Evolutionary conservation across 345 rosid species (phyloP).

Genomic region (Camelina laxa): DNA sequence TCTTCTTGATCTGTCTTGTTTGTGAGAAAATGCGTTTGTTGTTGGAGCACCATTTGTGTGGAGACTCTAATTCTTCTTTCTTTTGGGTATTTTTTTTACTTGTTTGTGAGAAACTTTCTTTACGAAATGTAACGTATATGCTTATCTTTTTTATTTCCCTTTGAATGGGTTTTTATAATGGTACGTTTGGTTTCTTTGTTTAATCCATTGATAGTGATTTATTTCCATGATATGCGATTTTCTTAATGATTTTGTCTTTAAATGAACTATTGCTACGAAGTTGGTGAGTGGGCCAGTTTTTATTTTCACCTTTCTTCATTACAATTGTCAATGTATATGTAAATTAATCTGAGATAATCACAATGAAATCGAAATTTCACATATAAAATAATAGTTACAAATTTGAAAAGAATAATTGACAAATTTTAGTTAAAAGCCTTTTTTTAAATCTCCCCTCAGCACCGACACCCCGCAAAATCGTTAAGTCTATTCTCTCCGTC

Average conservation of each 20-base stretch:
- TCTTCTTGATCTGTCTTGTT: constrained; percentile 35
- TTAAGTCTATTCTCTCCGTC: too few relatives aligned
- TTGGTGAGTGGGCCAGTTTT: constrained; percentile 35
- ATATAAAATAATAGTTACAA: background rate
- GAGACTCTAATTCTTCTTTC: constrained; percentile 29
- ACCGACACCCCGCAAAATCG: too few relatives aligned
- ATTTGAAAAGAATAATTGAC: too few relatives aligned
- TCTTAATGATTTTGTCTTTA: constrained; percentile 11
- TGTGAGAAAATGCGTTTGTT: constrained; percentile 34
- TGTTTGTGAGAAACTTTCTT: background rate
- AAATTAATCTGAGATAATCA: background rate
- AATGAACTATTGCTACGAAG: constrained; percentile 4
- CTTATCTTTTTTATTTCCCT: background rate
- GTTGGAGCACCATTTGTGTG: constrained; percentile 49
- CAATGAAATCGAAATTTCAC: background rate
- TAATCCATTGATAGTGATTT: background rate
- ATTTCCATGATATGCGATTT: constrained; percentile 11
- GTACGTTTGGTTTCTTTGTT: constrained; percentile 8
- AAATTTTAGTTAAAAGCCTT: too few relatives aligned
- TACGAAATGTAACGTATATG: constrained; percentile 25
- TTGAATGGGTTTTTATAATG: constrained; percentile 26
- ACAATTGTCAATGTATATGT: background rate
- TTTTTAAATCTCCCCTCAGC: too few relatives aligned
- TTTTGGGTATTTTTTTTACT: background rate
- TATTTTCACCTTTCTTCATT: background rate